These are phyloP conservation scores for Polysphondylium violaceum DNA, from an alignment of 78 protist genomes.

Conservation along the genomic window DNA sequence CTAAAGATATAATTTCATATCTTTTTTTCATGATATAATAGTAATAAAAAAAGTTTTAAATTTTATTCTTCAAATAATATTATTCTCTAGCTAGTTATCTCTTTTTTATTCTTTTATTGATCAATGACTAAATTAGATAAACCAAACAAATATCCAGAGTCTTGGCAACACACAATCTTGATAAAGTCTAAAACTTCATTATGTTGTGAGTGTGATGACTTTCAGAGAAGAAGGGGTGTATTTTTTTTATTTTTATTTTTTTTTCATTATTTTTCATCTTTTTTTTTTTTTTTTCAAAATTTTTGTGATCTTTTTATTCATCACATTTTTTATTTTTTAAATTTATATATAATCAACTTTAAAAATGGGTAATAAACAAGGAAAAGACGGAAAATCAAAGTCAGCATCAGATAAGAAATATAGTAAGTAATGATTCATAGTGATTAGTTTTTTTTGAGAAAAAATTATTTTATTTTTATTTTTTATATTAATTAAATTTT, in stretches of 20 bases:
- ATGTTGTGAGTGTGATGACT: not conserved
- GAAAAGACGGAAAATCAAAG: not conserved
- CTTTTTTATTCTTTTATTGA: too few species aligned
- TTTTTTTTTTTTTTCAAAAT: not conserved
- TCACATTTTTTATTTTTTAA: not conserved
- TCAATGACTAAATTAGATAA: too few species aligned
- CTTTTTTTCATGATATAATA: too few species aligned
- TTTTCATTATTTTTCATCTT: not conserved
- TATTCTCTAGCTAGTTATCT: too few species aligned
- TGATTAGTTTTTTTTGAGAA: not conserved
- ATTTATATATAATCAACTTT: not conserved
- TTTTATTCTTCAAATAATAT: too few species aligned
- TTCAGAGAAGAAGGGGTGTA: not conserved
- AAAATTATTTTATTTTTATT: not conserved
- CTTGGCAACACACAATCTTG: too few species aligned
- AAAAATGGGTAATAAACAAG: slow-evolving; percentile 66
- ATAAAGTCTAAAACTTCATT: too few species aligned
- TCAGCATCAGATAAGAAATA: slow-evolving; percentile 38
- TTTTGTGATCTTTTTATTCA: not conserved
- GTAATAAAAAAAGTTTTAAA: too few species aligned
- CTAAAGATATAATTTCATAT: too few species aligned
- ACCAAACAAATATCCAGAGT: too few species aligned
- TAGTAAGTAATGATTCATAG: slow-evolving; percentile 22
- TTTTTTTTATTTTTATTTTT: slow-evolving; percentile 3
- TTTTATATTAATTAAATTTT: not conserved